phyloP scores from a whole-genome alignment of 2,329 filamentous ascomycete genomes.

The Alternaria sp. region DNA sequence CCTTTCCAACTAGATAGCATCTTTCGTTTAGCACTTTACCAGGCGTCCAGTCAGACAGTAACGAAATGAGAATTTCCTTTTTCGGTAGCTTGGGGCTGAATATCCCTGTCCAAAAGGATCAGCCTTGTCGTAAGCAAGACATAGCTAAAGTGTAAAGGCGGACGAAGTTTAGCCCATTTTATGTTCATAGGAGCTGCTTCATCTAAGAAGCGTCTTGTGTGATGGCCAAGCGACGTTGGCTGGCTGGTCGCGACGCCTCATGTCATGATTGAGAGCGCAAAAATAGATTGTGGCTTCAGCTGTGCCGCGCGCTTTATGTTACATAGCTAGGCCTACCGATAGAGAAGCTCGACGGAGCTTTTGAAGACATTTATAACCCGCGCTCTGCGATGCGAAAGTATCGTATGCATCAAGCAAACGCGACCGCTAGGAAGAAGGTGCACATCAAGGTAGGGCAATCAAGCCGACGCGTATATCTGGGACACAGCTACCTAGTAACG shows the following conservation, averaged over 20 bases:
- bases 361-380: not conserved
- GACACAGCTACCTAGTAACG: not conserved
- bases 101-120: not conserved
- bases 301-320: not conserved
- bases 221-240: not conserved
- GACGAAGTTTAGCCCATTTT: not conserved
- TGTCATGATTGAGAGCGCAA: not conserved
- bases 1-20: not conserved
- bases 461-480: not conserved
- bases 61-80: not conserved
- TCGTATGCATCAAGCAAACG: not conserved
- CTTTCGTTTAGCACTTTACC: not conserved
- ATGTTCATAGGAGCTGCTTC: not conserved
- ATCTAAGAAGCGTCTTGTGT: not conserved
- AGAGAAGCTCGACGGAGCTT: not conserved
- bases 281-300: slow-evolving; percentile 12
- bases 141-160: not conserved
- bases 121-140: not conserved
- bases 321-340: not conserved
- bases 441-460: not conserved
- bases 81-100: not conserved
- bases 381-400: not conserved
- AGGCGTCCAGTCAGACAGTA: not conserved
- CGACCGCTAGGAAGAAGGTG: not conserved
- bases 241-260: not conserved